Conservation (phyloP, 208 protist genomes). For the Trypanosomatidae sp. region DNA sequence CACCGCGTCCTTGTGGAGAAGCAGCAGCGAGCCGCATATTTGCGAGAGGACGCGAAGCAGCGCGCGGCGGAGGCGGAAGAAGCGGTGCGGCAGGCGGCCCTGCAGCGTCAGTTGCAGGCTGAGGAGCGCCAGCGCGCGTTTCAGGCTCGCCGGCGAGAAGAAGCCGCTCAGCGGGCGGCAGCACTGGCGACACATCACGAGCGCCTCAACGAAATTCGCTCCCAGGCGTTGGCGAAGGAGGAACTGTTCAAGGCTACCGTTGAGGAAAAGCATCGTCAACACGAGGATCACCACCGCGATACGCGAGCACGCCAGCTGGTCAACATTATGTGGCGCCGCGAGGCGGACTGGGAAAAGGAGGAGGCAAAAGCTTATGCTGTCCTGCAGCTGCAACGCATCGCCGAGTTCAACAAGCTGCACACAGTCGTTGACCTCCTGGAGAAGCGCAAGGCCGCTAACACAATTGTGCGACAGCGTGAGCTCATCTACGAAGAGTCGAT, state of each 20-base stretch:
- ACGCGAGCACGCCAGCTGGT: slow-evolving; percentile 30
- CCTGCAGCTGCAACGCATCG: slow-evolving; percentile 55
- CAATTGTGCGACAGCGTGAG: slow-evolving; percentile 51
- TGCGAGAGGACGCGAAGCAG: slow-evolving; percentile 45
- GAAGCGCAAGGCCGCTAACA: slow-evolving; percentile 54
- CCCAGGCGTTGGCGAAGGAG: slow-evolving; percentile 34
- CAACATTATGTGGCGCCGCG: slow-evolving; percentile 39
- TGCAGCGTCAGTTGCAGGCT: slow-evolving; percentile 50
- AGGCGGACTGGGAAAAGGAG: slow-evolving; percentile 62
- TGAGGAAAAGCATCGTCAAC: slow-evolving; percentile 29
- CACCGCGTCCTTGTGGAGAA: slow-evolving; percentile 37
- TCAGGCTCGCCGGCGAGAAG: slow-evolving; percentile 38
- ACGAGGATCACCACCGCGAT: slow-evolving; percentile 39
- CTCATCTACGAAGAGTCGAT: slow-evolving; percentile 39
- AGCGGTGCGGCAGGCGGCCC: slow-evolving; percentile 41
- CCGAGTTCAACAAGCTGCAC: slow-evolving; percentile 75
- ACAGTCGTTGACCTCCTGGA: slow-evolving; percentile 61
- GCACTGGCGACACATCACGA: slow-evolving; percentile 45
- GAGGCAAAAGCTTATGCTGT: slow-evolving; percentile 61
- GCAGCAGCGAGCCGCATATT: slow-evolving; percentile 42
- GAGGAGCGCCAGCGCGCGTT: slow-evolving; percentile 58
- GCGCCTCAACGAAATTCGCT: slow-evolving; percentile 36
- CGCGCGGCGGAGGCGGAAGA: slow-evolving; percentile 55
- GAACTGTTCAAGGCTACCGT: slow-evolving; percentile 29
- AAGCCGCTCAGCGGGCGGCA: slow-evolving; percentile 23